Evolutionary conservation across 768 basidiomycete species (phyloP), one percentile per base, ranked within the genome.

Genomic region (Lactifluus piperatus): DNA sequence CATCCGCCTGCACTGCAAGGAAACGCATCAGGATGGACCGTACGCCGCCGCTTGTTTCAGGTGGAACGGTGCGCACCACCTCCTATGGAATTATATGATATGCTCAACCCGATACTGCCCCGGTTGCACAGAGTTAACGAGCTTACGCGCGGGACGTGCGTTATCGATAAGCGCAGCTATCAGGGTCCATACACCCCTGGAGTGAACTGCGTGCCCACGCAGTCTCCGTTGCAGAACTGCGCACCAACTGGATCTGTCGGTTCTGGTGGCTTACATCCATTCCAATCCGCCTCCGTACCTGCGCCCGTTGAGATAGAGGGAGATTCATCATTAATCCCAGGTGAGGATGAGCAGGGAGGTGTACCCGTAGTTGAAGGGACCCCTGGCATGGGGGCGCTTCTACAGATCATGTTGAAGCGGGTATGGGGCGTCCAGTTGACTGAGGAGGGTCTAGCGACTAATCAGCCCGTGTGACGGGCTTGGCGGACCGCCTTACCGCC

Each of bases 121-220:
- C 0, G 13, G n/a, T 34, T 36, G 39, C 29, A 44, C 50, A 88
- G 92, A 48, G 75, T 69, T 2, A 92, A 90, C 0, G 91, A 94
- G 68, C 67, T 87, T 20, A 93, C 91, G 6, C 78, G 90, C 30
- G 91, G 92, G 11, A 92, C 94, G 88, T 77, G 92, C 61, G 88
- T 94, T 1, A 80, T 89, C 11, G 92, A 95, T 69, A 75, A 88
- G 62, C 78, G 92, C 44, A 78, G 77, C 9, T 87, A 86, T 52
- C 71, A 74, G 51, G 76, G 79, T n/a, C 84, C 79, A 1, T 85
- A 88, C 69, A 76, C 80, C 1, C 80, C 81, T 1, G 86, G 86
- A 8, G 73, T 74, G 14, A 89, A 84, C 68, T 82, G 88, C 44
- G 81, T 83, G 6, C 70, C 80, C 58, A 78, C 83, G 1, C 86